Evolutionary conservation across 768 basidiomycete species (phyloP).

Genomic region (Aureoboletus auriporus): DNA sequence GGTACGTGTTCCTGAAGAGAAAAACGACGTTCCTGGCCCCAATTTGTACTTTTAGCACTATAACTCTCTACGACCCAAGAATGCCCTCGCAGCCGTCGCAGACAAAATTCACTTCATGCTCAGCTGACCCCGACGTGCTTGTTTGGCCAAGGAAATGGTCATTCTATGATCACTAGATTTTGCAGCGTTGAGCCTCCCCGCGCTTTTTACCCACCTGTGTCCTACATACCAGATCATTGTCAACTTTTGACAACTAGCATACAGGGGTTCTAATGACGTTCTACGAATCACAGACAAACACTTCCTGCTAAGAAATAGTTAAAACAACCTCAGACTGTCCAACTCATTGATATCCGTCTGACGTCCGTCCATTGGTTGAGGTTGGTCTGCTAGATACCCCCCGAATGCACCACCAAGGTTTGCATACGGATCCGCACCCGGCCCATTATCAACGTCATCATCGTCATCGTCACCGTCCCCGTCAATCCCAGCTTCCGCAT

Average conservation of each 20-base stretch:
- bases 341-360: constrained; percentile 44
- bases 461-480: constrained; percentile 41
- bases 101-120: constrained; percentile 30
- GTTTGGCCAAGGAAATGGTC: no score
- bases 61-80: constrained; percentile 73
- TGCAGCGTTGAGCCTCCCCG: background rate
- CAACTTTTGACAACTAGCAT: constrained; percentile 3
- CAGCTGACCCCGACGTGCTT: constrained; percentile 13
- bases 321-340: constrained; percentile 65
- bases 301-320: background rate
- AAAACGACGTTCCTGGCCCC: background rate
- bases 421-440: constrained; percentile 70
- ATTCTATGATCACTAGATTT: background rate
- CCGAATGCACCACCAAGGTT: constrained; percentile 76
- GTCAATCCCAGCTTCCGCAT: constrained; percentile 21
- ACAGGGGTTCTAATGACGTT: background rate
- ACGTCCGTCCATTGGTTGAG: constrained; percentile 52
- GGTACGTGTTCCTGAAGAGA: constrained; percentile 43
- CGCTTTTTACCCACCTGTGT: background rate
- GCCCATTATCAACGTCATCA: constrained; percentile 32
- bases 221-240: constrained; percentile 8
- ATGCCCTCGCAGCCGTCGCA: constrained; percentile 22
- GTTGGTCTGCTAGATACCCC: constrained; percentile 68
- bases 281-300: background rate
- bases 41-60: constrained; percentile 59